These are phyloP conservation scores for Raffaelea arxii DNA, from an alignment of 2,329 filamentous ascomycete genomes.

Conservation along the genomic window DNA sequence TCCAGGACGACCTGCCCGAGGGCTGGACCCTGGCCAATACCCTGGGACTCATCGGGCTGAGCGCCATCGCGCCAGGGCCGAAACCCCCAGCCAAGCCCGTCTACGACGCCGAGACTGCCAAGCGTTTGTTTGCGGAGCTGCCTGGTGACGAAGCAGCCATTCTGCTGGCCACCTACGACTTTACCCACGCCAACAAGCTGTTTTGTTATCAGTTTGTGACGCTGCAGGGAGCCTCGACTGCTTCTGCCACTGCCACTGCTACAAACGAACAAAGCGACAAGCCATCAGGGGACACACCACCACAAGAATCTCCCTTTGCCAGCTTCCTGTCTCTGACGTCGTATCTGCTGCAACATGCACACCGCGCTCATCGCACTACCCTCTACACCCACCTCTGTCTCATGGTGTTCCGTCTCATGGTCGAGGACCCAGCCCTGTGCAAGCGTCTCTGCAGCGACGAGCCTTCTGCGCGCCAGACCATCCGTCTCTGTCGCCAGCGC, in stretches of 20 bases:
- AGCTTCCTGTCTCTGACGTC: slow-evolving; percentile 82
- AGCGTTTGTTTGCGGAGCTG: slow-evolving; percentile 70
- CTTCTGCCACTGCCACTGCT: background rate
- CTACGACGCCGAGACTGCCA: slow-evolving; percentile 70
- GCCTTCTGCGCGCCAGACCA: slow-evolving; percentile 49
- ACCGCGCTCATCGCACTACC: slow-evolving; percentile 67
- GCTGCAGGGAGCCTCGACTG: slow-evolving; percentile 16
- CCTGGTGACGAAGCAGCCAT: slow-evolving; percentile 72
- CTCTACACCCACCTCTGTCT: slow-evolving; percentile 80
- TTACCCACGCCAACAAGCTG: slow-evolving; percentile 86
- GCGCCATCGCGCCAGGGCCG: slow-evolving; percentile 41
- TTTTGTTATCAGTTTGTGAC: slow-evolving; percentile 81
- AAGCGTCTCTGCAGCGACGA: slow-evolving; percentile 65
- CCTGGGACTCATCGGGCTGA: slow-evolving; percentile 74
- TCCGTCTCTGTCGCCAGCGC: slow-evolving; percentile 82
- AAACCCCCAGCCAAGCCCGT: slow-evolving; percentile 51
- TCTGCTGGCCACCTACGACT: slow-evolving; percentile 82
- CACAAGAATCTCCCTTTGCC: slow-evolving; percentile 62
- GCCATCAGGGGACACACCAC: slow-evolving; percentile 30
- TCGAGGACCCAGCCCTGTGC: slow-evolving; percentile 75
- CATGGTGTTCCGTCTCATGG: slow-evolving; percentile 73
- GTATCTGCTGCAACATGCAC: slow-evolving; percentile 87
- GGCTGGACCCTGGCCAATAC: slow-evolving; percentile 79
- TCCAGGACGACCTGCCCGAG: slow-evolving; percentile 84
- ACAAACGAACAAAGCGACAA: slow-evolving; percentile 21